Evolutionary conservation across 2,329 filamentous ascomycete genomes (phyloP), one percentile per base, ranked within the genome.

Genomic region (Aspergillus pseudoviridinutans): DNA sequence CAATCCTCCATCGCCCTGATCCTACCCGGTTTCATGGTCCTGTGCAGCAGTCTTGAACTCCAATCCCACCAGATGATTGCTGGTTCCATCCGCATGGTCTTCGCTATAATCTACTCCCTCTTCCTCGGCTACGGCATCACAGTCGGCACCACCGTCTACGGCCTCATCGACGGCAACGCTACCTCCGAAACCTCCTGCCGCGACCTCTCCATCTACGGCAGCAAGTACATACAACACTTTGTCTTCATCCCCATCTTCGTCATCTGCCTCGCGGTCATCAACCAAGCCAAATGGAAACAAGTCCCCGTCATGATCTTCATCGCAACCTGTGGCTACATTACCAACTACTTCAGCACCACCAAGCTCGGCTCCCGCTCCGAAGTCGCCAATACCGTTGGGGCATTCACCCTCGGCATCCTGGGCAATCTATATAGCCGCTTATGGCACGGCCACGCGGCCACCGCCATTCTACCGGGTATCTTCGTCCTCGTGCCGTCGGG

Each of bases 381-480:
- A 62, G 84, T 94, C 44, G 86, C 87, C 59, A 91, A 88, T 72
- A 90, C 89, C 32, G 80, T 93, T 2, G 89, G 89, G 28, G 89
- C 91, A 0, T 80, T 94, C 53, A 83, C 84, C 0, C 85, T 94
- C 22, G 90, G 91, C 17, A 82, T 92, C 32, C 75, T 91, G 46
- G 89, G 89, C 8, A 94, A 94, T 64, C 69, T 91, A 1, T 92
- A 93, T 75, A 87, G 87, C 9, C 83, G 90, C 3, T 67, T 80
- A 35, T 72, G 87, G 22, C 91, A 92, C 69, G 89, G 88, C 1
- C 83, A 95, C 3, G 91, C 92, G 0, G 91, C 91, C 0, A 90
- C 90, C 0, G 88, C 89, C 3, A 90, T 96, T 80, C 78, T 96
- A 9, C 91, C 92, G 0, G 91, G 88, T 10, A 94, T 96, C 63